phyloP scores from a whole-genome alignment of 257 asterid genomes.

The Striga asiatica region DNA sequence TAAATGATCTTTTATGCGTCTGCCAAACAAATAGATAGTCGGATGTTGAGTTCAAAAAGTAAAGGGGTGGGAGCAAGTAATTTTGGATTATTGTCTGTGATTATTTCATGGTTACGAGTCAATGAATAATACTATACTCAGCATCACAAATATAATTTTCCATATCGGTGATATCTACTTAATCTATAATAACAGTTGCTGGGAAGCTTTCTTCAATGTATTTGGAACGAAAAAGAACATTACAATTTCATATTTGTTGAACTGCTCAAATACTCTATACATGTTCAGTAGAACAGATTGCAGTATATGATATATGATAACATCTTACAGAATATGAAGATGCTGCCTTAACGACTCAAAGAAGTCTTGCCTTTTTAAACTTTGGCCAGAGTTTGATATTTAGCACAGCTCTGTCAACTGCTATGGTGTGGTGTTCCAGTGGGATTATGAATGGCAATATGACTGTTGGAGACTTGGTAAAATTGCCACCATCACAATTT shows the following conservation, averaged over 20 bases:
- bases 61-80: background rate
- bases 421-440: constrained; percentile 85
- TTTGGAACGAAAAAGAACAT: background rate
- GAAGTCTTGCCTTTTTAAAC: constrained; percentile 80
- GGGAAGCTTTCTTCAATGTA: background rate
- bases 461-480: constrained; percentile 99
- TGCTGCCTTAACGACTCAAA: constrained; percentile 89
- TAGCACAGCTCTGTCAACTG: constrained; percentile 79
- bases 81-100: background rate
- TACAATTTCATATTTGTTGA: background rate
- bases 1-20: background rate
- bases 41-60: background rate
- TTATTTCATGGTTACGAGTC: background rate
- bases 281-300: background rate
- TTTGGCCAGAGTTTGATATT: constrained; percentile 89
- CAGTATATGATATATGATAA: constrained; percentile 9
- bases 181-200: background rate
- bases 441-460: constrained; percentile 76
- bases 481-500: background rate
- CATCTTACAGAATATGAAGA: constrained; percentile 76
- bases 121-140: background rate
- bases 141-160: background rate
- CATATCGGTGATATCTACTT: background rate
- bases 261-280: background rate
- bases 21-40: background rate